phyloP scores from a whole-genome alignment of 1,284 basidiomycete genomes.

The Porodaedalea pini region DNA sequence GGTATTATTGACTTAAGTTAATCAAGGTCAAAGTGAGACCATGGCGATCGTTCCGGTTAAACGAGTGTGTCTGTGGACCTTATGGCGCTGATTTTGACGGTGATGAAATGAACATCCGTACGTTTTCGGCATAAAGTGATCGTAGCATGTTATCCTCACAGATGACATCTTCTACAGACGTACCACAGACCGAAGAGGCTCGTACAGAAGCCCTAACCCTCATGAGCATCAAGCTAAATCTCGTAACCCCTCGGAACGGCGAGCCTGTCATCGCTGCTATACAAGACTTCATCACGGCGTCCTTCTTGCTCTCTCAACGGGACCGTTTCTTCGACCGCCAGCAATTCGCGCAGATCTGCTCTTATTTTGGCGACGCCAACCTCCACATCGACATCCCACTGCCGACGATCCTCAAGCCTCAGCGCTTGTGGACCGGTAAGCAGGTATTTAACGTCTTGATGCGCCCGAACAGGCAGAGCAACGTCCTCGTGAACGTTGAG shows the following conservation, averaged over 20 bases:
- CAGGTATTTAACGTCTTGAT: conserved; percentile 97
- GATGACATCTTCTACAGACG: conserved; percentile 52
- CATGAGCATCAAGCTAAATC: conserved; percentile 97
- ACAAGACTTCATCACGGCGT: conserved; percentile 98
- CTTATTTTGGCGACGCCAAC: conserved; percentile 90
- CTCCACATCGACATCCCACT: conserved; percentile 94
- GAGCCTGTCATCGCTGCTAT: conserved; percentile 99
- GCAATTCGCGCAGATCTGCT: conserved; percentile 96
- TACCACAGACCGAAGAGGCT: conserved; percentile 98
- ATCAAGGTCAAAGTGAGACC: conserved; percentile 83
- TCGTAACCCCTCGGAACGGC: conserved; percentile 95
- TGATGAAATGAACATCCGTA: conserved; percentile 99
- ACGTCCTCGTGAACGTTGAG: conserved; percentile 92
- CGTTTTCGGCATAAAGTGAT: conserved; percentile 30
- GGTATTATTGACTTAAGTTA: background rate
- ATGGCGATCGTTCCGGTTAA: conserved; percentile 96
- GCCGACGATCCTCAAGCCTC: conserved; percentile 92
- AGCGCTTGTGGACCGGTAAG: conserved; percentile 96
- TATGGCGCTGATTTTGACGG: conserved; percentile 99
- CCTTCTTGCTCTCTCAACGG: conserved; percentile 89
- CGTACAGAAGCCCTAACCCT: conserved; percentile 96
- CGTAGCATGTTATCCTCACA: background rate
- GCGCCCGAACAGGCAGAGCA: conserved; percentile 85
- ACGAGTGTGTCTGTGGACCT: conserved; percentile 99
- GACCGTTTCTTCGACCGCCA: conserved; percentile 93